Evolutionary conservation across 2,329 filamentous ascomycete species (phyloP).

Genomic region (Botryotinia convoluta): DNA sequence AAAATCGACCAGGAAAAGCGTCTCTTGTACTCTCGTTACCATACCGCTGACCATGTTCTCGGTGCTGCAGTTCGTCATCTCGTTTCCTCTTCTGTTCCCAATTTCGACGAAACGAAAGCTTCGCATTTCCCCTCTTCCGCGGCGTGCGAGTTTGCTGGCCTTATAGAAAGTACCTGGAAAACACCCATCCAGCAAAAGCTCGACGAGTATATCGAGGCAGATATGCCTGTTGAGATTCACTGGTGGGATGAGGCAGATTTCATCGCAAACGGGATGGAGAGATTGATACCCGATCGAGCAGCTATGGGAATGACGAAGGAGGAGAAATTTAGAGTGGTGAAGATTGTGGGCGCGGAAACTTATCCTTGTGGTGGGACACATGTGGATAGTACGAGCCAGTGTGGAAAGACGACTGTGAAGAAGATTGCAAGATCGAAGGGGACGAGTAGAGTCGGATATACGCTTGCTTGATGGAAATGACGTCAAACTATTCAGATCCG

Average conservation of each 20-base stretch:
- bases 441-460: constrained; percentile 51
- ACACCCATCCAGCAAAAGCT: constrained; percentile 59
- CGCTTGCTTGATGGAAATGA: not conserved
- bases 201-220: constrained; percentile 55
- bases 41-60: constrained; percentile 72
- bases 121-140: constrained; percentile 68
- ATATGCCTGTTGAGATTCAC: constrained; percentile 59
- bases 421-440: constrained; percentile 67
- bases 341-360: constrained; percentile 64
- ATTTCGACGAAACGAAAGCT: constrained; percentile 67
- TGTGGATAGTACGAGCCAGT: constrained; percentile 57
- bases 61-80: constrained; percentile 64
- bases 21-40: constrained; percentile 62
- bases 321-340: constrained; percentile 60
- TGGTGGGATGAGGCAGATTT: constrained; percentile 69
- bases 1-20: constrained; percentile 59
- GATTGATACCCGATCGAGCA: constrained; percentile 52
- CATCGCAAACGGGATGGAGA: constrained; percentile 49
- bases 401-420: constrained; percentile 60
- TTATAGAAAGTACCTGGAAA: constrained; percentile 63
- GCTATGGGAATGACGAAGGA: constrained; percentile 43
- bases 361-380: constrained; percentile 78
- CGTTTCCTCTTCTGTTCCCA: constrained; percentile 45
- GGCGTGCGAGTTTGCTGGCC: constrained; percentile 64
- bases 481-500: not conserved